Evolutionary conservation across 306 rosid species (phyloP), one percentile per base, ranked within the genome.

Genomic region (Vicia villosa): DNA sequence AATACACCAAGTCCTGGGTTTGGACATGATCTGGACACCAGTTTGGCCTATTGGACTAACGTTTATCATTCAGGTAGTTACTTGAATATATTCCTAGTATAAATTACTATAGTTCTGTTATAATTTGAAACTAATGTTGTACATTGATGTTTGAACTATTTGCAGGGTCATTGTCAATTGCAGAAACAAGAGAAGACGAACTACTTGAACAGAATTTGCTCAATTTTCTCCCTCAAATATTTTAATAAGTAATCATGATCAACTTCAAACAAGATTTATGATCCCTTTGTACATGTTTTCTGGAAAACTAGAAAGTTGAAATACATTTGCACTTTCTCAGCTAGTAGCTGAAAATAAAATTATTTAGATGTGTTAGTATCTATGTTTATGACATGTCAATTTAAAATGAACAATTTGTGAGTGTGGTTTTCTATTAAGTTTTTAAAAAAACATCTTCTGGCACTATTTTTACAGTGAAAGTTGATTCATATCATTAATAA

Each of bases 41-140:
- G 66, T 68, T 19, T 72, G 45, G 34, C 76, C 6, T 68, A 80
- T 45, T 89, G 88, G 91, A 34, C 32, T 17, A 77, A 79, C 9
- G 68, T 86, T 36, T 34, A 74, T 55, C 60, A 69, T 24, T 14
- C 78, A 70, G 87, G 83, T 83, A 57, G 57, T 63, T 19, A 9
- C 56, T 26, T 41, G 3, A 56, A 45, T 42, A 28, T 14, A 54
- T 60, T 60, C 36, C 41, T 14, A 21, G 52, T 70, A 26, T 54
- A 22, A 38, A 10, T 14, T 8, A 68, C 24, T 34, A 17, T 7
- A 12, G 62, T 14, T 55, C 10, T 58, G 5, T n/a, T 57, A n/a
- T 17, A 34, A 54, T 42, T 71, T 56, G 63, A 14, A 52, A 6
- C 37, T 32, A 32, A 43, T 42, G 32, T 19, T 21, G 63, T 49